Base-by-base conservation (phyloP, 2,329 filamentous ascomycete genomes). In the Hirsutella rhossiliensis region DNA sequence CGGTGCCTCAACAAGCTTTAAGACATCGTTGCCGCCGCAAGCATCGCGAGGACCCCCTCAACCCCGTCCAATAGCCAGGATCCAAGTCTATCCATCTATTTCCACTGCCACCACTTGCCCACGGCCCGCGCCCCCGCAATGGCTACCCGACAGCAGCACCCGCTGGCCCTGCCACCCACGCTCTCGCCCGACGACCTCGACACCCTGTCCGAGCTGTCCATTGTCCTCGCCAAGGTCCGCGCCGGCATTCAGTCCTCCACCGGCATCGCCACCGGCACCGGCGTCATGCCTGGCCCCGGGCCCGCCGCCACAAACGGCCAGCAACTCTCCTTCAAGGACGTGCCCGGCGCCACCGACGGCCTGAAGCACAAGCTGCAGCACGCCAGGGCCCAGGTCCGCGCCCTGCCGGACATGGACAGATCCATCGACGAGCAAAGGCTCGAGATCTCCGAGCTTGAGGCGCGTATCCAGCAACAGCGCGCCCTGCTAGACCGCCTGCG, bases 101-200 rank as follows among this genome's bases (percentile, higher is more conserved):
- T 4, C 23, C 23, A 23, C 23, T 23, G 11, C 13, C 31, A 17
- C 31, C 12, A 17, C 12, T 17, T 34, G 7, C n/a, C 12, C 31
- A 34, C 13, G 11, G 31, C 31, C 12, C 5, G 13, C n/a, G 12
- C n/a, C n/a, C 13, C 30, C 41, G 2, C 38, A 18, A 43, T 41
- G 38, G 36, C 41, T 3, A 34, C 39, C 40, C 34, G 18, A 17
- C 42, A 37, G 17, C 57, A 57, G 65, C 68, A 64, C 56, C 67
- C 64, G 19, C 69, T 73, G 56, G 66, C 69, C 49, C 66, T 76
- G 46, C 73, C 82, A 29, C 66, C 75, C 3, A 78, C 82, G 45
- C 83, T 92, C 49, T 76, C 85, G 41, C 84, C 89, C 27, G 82
- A 89, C 62, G 79, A 80, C 41, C 87, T 96, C 66, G 89, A 95